These are phyloP conservation scores for Solanum medicagineum DNA, from an alignment of 257 asterid species.

Conservation along the genomic window DNA sequence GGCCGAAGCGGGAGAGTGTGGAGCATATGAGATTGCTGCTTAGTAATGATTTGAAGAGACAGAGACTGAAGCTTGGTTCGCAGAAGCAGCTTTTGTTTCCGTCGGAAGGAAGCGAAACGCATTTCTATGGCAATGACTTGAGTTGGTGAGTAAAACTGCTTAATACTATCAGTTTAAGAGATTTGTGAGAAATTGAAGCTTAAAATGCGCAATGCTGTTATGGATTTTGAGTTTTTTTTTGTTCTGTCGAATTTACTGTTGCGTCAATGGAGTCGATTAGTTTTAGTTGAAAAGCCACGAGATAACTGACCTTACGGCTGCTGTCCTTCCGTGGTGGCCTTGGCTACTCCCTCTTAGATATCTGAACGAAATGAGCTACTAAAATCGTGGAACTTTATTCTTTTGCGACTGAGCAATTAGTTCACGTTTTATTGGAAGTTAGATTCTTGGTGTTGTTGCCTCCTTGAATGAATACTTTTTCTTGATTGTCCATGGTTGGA, in stretches of 20 bases:
- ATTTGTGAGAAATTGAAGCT: not conserved
- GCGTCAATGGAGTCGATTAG: not conserved
- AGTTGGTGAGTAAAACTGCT: conserved; percentile 41
- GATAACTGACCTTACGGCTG: not conserved
- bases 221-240: not conserved
- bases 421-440: not conserved
- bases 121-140: conserved; percentile 58
- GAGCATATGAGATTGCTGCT: conserved; percentile 42
- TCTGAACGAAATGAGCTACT: not conserved
- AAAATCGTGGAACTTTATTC: not conserved
- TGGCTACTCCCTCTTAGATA: not conserved
- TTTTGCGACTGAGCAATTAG: not conserved
- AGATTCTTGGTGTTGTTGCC: not conserved
- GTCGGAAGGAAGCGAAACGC: conserved; percentile 39
- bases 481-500: not conserved
- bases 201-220: not conserved
- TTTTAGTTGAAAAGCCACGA: not conserved
- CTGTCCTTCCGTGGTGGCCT: not conserved
- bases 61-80: conserved; percentile 44
- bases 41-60: conserved; percentile 51
- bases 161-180: not conserved
- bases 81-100: conserved; percentile 33
- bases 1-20: conserved; percentile 35
- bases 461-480: not conserved
- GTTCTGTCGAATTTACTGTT: not conserved